phyloP scores from a whole-genome alignment of 345 rosid genomes.

The Ceriops zippeliana region DNA sequence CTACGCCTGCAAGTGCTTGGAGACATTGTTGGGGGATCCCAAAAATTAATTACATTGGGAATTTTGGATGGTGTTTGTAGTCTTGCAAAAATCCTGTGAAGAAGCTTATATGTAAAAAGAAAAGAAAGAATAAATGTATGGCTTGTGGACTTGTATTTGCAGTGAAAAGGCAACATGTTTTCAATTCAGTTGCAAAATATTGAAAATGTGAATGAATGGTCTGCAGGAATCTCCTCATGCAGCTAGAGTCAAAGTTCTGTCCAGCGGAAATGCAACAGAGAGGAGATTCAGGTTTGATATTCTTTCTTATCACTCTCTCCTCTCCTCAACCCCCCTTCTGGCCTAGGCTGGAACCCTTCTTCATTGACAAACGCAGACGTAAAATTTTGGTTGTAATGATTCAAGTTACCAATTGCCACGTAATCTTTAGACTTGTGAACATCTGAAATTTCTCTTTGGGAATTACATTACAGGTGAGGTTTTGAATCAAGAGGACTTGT shows the following conservation, averaged over 20 bases:
- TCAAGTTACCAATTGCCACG: too few relatives aligned
- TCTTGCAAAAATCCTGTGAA: too few relatives aligned
- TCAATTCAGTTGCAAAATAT: conserved; percentile 1
- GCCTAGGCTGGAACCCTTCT: too few relatives aligned
- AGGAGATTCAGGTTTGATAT: conserved; percentile 81
- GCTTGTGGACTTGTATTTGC: not conserved
- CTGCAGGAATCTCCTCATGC: conserved; percentile 97
- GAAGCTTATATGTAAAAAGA: too few relatives aligned
- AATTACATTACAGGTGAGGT: too few relatives aligned
- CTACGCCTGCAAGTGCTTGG: not conserved
- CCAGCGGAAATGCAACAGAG: conserved; percentile 92
- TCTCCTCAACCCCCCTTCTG: too few relatives aligned
- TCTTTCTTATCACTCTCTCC: not conserved
- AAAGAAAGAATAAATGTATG: not conserved
- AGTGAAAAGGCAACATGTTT: not conserved
- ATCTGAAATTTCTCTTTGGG: too few relatives aligned
- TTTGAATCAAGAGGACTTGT: too few relatives aligned
- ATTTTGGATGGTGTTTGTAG: not conserved
- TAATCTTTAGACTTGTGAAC: too few relatives aligned
- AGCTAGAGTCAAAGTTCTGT: conserved; percentile 93
- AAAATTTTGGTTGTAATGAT: too few relatives aligned
- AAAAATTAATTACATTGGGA: not conserved
- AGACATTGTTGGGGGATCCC: not conserved
- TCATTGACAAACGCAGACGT: too few relatives aligned
- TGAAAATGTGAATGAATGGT: conserved; percentile 15